Percentiles rank a stretch among this genome's conserved stretches.
phyloP scores from a whole-genome alignment of 108 stramenopile species.

The Mediolabrus comicus region DNA sequence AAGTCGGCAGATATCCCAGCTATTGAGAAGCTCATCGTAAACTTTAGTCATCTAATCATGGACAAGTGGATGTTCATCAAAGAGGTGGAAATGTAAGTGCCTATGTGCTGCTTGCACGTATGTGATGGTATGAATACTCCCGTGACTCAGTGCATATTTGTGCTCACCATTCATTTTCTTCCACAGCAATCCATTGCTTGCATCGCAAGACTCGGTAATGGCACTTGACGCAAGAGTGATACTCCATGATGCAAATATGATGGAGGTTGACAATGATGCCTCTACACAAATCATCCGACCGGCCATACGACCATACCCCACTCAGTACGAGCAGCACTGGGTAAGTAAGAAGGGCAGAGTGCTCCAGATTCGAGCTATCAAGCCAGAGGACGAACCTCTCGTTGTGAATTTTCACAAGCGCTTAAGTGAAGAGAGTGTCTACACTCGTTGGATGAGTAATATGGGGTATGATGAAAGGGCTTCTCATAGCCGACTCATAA shows the following conservation, averaged over 20 bases:
- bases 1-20: conserved; percentile 19
- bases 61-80: conserved; percentile 33
- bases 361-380: conserved; percentile 32
- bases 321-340: conserved; percentile 21
- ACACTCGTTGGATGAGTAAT: conserved; percentile 21
- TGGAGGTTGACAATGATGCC: conserved; percentile 7
- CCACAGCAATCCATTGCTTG: background rate
- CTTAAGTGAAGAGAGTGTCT: conserved; percentile 28
- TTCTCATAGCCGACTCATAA: conserved; percentile 19
- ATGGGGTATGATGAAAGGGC: conserved; percentile 29
- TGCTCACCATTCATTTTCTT: no score
- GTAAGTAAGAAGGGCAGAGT: conserved; percentile 25
- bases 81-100: conserved; percentile 43
- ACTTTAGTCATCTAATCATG: conserved; percentile 34
- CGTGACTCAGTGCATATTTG: no score
- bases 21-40: conserved; percentile 31
- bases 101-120: no score
- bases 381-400: conserved; percentile 39
- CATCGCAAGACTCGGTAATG: conserved; percentile 3
- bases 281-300: conserved; percentile 16
- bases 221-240: conserved; percentile 40
- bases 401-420: conserved; percentile 35
- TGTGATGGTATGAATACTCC: no score
- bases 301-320: conserved; percentile 40
- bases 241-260: conserved; percentile 1